These are phyloP conservation scores for Neopestalotiopsis sp. DNA, from an alignment of 2,329 filamentous ascomycete species.

Conservation along the genomic window DNA sequence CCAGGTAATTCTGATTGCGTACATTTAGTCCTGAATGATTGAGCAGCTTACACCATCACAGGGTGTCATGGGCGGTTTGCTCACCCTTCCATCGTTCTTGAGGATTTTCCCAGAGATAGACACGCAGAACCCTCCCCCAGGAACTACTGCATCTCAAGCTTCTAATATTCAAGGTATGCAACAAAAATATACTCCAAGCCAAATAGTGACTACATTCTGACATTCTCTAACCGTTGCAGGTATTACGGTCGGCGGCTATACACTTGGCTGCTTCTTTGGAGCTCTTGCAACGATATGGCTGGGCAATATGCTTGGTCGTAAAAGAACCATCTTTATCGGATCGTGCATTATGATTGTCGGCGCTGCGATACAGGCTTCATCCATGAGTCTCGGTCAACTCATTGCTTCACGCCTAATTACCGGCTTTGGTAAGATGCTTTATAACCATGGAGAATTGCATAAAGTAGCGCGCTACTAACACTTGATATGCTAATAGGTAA, in stretches of 20 bases:
- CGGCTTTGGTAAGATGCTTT: constrained; percentile 16
- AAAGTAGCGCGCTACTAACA: too few species aligned
- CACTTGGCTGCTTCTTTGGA: constrained; percentile 25
- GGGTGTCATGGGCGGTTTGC: constrained; percentile 12
- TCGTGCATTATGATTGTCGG: constrained; percentile 24
- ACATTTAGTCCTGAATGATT: background rate
- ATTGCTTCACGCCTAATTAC: constrained; percentile 24
- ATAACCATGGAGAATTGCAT: background rate
- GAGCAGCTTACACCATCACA: background rate
- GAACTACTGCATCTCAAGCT: constrained; percentile 20
- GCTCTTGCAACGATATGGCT: constrained; percentile 25
- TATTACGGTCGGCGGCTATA: constrained; percentile 25
- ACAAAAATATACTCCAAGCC: background rate
- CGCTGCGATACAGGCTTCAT: constrained; percentile 22
- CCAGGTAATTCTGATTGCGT: constrained; percentile 14
- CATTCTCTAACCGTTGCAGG: background rate
- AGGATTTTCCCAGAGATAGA: constrained; percentile 23
- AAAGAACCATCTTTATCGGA: constrained; percentile 22
- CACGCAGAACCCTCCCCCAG: constrained; percentile 20
- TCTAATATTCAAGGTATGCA: constrained; percentile 22
- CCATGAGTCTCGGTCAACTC: constrained; percentile 21
- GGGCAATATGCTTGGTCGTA: constrained; percentile 23
- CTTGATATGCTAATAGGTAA: background rate
- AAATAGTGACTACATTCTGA: background rate
- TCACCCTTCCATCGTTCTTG: constrained; percentile 20